Evolutionary conservation across 1,284 basidiomycete species (phyloP), one percentile per base, ranked within the genome.

Genomic region (Puccinia horiana): DNA sequence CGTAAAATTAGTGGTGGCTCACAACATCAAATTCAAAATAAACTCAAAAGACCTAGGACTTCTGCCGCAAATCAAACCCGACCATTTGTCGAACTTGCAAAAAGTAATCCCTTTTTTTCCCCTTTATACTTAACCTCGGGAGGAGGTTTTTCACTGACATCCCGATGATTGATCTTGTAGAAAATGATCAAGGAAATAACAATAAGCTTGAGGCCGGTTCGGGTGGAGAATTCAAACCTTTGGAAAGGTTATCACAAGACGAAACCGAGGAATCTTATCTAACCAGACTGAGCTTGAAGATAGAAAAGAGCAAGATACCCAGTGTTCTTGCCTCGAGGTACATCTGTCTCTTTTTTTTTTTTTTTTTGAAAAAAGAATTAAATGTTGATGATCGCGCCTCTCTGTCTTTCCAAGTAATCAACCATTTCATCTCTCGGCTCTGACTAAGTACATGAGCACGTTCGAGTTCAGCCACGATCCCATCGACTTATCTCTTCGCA

Each of bases 401-500:
- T n/a, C n/a, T 40, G 35, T 40, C 23, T 37, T 37, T 61, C 69
- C 58, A 6, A 69, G 56, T 40, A 76, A 63, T 72, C 6, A 49
- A 32, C 18, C 75, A 32, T 56, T 42, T 70, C 91, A 97, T 86
- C 87, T 89, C 2, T 88, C 90, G 72, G 93, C 94, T 0, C 89
- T 99, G 77, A 89, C 89, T 77, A 85, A 89, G 6, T 96, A 93
- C 87, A 91, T 99, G 85, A 88, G 88, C 67, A 90, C 90, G 61
- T 98, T 98, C 87, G 90, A 93, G 84, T 98, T 98, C 86, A 88
- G 88, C 20, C 89, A 91, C 72, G 92, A 88, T 47, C 93, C 97
- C 16, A 89, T 99, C 63, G 97, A 99, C 86, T 92, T 99, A 58
- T 94, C 97, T 6, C 88, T 99, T 69, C 92, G 97, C 47, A 92